These are phyloP conservation scores for Ophiosphaerella herpotricha DNA, from an alignment of 2,329 filamentous ascomycete genomes.

Conservation along the genomic window DNA sequence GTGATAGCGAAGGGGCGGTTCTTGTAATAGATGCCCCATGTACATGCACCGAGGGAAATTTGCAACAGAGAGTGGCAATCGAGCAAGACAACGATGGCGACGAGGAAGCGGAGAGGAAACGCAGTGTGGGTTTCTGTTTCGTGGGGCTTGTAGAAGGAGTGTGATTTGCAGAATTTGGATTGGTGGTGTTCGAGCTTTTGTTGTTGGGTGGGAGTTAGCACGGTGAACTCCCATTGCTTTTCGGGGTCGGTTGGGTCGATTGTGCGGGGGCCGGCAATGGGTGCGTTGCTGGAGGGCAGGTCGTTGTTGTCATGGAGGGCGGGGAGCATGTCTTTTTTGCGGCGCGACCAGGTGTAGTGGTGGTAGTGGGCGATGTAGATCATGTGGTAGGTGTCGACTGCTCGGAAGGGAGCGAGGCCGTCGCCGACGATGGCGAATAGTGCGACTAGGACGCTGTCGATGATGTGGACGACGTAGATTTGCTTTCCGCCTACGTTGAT, in stretches of 20 bases:
- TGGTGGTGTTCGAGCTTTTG: slow-evolving; percentile 75
- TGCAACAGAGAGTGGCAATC: slow-evolving; percentile 81
- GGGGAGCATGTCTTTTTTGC: slow-evolving; percentile 65
- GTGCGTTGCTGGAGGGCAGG: slow-evolving; percentile 57
- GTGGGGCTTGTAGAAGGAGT: slow-evolving; percentile 88
- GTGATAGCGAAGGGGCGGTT: slow-evolving; percentile 73
- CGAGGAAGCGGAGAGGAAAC: slow-evolving; percentile 74
- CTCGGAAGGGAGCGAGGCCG: slow-evolving; percentile 70
- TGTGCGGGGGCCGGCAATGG: slow-evolving; percentile 48
- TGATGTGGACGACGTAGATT: slow-evolving; percentile 60
- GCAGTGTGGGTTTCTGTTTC: slow-evolving; percentile 82
- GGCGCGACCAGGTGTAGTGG: slow-evolving; percentile 66
- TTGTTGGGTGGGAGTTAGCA: slow-evolving; percentile 69
- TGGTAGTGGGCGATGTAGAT: slow-evolving; percentile 77
- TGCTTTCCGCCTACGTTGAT: slow-evolving; percentile 78
- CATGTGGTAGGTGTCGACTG: slow-evolving; percentile 87
- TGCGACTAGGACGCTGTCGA: slow-evolving; percentile 64
- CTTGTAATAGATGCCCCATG: slow-evolving; percentile 77
- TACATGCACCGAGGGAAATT: slow-evolving; percentile 76
- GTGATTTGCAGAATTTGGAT: slow-evolving; percentile 77
- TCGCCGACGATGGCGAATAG: slow-evolving; percentile 68
- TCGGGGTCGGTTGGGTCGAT: slow-evolving; percentile 42
- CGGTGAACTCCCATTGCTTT: slow-evolving; percentile 58
- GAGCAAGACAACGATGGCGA: slow-evolving; percentile 77
- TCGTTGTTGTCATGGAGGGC: slow-evolving; percentile 71